phyloP scores from a whole-genome alignment of 345 rosid genomes.

The Dipteronia dyeriana region DNA sequence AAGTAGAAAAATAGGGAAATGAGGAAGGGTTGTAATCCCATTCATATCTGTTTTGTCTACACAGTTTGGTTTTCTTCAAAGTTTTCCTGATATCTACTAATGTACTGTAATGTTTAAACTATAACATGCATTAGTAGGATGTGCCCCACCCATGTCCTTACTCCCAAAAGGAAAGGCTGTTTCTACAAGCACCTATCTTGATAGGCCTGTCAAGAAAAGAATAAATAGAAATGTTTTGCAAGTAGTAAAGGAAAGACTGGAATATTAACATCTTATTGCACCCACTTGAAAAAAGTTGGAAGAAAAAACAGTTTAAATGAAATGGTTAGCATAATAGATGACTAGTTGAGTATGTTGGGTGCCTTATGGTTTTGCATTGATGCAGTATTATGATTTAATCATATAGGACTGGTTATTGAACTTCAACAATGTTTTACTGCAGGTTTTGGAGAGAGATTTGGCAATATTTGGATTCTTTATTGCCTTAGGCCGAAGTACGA shows the following conservation, averaged over 20 bases:
- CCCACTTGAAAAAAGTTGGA: background rate
- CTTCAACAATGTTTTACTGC: constrained; percentile 36
- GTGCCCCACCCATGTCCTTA: background rate
- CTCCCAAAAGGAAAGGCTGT: background rate
- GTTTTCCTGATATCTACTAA: background rate
- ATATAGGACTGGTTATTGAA: constrained; percentile 18
- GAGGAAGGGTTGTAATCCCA: background rate
- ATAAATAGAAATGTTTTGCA: background rate
- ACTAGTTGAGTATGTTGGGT: constrained; percentile 11
- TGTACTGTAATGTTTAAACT: background rate
- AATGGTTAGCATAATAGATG: background rate
- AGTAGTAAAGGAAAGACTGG: background rate
- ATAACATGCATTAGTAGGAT: background rate
- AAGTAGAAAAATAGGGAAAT: background rate
- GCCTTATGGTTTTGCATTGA: constrained; percentile 9
- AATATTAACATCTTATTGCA: background rate
- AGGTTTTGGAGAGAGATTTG: constrained; percentile 94
- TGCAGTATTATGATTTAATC: background rate
- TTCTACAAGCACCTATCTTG: background rate
- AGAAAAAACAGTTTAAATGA: background rate
- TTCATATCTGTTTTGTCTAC: background rate
- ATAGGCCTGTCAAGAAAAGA: constrained; percentile 5
- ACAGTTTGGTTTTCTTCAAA: background rate
- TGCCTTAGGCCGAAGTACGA: constrained; percentile 86
- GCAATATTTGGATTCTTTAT: constrained; percentile 98